Conservation (phyloP, 2,329 filamentous ascomycete species). For the Knufia fluminis region DNA sequence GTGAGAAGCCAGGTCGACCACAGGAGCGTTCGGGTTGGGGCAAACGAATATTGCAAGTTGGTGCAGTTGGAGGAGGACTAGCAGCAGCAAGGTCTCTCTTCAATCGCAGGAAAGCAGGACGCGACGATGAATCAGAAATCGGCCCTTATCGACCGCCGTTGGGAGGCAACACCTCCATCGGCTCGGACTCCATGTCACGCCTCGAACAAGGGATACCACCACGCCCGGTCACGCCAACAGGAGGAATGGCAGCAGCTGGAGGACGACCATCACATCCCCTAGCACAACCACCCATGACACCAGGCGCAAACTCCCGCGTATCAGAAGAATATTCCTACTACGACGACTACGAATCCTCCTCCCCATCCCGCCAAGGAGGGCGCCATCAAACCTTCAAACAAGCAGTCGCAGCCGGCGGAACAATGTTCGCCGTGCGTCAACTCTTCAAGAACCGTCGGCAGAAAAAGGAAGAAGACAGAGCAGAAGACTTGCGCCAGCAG, state of each 20-base stretch:
- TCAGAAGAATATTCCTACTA: slow-evolving; percentile 31
- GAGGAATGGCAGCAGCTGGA: slow-evolving; percentile 30
- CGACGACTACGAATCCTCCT: slow-evolving; percentile 31
- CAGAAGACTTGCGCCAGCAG: slow-evolving; percentile 44
- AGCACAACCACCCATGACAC: slow-evolving; percentile 24
- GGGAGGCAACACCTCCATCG: slow-evolving; percentile 38
- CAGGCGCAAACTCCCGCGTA: slow-evolving; percentile 25
- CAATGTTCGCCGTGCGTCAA: slow-evolving; percentile 49
- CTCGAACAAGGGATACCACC: slow-evolving; percentile 47
- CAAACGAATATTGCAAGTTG: slow-evolving; percentile 51
- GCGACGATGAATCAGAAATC: slow-evolving; percentile 44
- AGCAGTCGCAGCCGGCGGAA: slow-evolving; percentile 57
- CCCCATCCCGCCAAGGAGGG: slow-evolving; percentile 31
- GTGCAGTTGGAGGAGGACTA: slow-evolving; percentile 54
- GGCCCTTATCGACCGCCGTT: slow-evolving; percentile 45
- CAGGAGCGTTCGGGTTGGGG: slow-evolving; percentile 40
- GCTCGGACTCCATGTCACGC: slow-evolving; percentile 33
- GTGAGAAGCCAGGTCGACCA: not conserved
- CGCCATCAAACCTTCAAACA: slow-evolving; percentile 46
- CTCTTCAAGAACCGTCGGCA: slow-evolving; percentile 52
- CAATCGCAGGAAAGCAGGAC: slow-evolving; percentile 45
- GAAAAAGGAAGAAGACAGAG: slow-evolving; percentile 49
- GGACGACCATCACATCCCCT: slow-evolving; percentile 24
- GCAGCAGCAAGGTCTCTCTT: slow-evolving; percentile 52
- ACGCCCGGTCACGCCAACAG: slow-evolving; percentile 31